phyloP scores from a whole-genome alignment of 306 rosid genomes.

The Prosopis cineraria region DNA sequence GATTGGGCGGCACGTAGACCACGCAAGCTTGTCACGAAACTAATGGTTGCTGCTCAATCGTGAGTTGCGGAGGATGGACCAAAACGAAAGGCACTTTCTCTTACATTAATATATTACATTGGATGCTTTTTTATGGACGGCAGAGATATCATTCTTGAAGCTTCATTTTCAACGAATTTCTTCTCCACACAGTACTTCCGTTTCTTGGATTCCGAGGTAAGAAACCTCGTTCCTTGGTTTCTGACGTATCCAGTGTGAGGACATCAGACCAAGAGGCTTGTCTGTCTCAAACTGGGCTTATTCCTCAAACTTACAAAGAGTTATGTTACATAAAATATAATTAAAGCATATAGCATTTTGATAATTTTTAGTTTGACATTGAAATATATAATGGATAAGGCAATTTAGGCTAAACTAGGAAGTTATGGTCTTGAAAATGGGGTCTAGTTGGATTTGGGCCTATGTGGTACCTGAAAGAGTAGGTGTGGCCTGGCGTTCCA shows the following conservation, averaged over 20 bases:
- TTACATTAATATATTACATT: not conserved
- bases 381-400: no score
- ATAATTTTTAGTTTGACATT: no score
- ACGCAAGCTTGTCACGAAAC: conserved; percentile 21
- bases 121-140: conserved; percentile 34
- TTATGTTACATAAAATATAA: no score
- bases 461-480: not conserved
- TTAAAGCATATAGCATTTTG: no score
- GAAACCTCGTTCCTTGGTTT: not conserved
- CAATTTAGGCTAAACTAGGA: no score
- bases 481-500: not conserved
- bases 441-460: not conserved
- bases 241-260: not conserved
- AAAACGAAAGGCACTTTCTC: not conserved
- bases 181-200: not conserved
- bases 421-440: no score
- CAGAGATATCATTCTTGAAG: conserved; percentile 28
- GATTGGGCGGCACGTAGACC: not conserved
- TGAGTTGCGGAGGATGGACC: conserved; percentile 10
- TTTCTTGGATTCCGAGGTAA: conserved; percentile 35
- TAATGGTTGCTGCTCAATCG: not conserved
- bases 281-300: no score
- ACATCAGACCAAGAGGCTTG: not conserved
- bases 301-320: no score
- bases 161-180: conserved; percentile 20